Evolutionary conservation across 2,329 filamentous ascomycete species (phyloP), one percentile per base, ranked within the genome.

Genomic region (Rhynchosporium agropyri): DNA sequence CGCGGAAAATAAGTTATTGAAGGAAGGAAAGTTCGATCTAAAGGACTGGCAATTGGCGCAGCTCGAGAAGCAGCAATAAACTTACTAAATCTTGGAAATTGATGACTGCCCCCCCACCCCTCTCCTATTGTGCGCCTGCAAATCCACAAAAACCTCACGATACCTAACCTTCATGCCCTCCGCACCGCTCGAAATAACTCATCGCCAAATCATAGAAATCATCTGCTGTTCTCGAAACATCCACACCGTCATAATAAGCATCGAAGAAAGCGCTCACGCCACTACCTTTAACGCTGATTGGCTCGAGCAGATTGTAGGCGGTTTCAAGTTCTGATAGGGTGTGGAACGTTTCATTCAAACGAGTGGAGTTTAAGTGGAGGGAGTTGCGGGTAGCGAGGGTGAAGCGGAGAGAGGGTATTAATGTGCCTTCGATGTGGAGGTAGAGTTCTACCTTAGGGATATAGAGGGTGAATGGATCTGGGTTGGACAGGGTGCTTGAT

Each of bases 401-500:
- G 78, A 92, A 92, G 67, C 91, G 83, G 38, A 91, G 79, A 59
- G 81, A 77, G 0, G 89, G 88, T 40, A 85, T 85, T 43, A 93
- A 80, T 8, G 88, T 87, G 62, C 90, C 90, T 76, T 92, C 90
- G 26, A 93, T 80, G 73, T 93, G 90, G 62, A 92, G 83, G 76
- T 93, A 90, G 72, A 92, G 89, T 75, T 93, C 90, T 76, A 87
- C 89, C 79, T 92, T 92, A 65, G 90, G 89, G 33, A 92, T 81
- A 36, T 79, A 79, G 56, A 77, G 74, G 49, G 92, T 80, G 72
- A 90, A 86, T 40, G 78, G 75, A 76, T 68, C 59, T n/a, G 60
- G 48, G 40, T 46, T 9, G 42, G 42, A 67, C 12, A 12, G 31
- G 43, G 46, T 56, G 51, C 31, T 43, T 0, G 59, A 56, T 31